phyloP scores from a whole-genome alignment of 306 rosid species.

The Crataegus laevigata region DNA sequence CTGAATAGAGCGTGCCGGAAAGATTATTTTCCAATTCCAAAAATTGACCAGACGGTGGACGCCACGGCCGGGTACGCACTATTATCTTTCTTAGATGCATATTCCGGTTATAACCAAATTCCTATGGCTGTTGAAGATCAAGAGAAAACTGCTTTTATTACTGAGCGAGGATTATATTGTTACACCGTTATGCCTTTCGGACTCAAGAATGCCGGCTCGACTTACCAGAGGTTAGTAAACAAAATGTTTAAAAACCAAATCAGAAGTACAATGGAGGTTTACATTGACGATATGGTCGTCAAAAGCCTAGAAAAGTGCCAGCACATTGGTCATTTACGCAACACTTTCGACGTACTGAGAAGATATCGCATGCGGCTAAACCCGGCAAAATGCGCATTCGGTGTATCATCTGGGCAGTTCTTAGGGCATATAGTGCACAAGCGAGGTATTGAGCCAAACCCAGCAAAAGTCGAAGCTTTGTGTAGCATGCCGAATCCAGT shows the following conservation, averaged over 20 bases:
- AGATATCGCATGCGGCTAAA: not conserved
- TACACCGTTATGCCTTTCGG: no score
- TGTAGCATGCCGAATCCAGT: fast-evolving
- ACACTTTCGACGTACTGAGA: not conserved
- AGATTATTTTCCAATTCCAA: not conserved
- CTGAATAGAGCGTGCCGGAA: not conserved
- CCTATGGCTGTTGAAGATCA: no score
- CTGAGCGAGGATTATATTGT: no score
- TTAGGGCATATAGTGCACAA: not conserved
- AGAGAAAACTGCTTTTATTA: no score
- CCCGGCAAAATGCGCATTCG: not conserved
- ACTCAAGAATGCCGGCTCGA: no score
- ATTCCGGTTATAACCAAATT: no score
- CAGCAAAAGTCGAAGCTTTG: not conserved
- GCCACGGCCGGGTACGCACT: not conserved
- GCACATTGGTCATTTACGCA: no score
- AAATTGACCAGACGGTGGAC: not conserved
- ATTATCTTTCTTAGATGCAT: not conserved
- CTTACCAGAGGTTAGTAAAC: not conserved
- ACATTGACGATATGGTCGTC: not conserved
- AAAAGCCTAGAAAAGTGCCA: not conserved
- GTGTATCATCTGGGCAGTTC: not conserved
- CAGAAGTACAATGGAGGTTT: not conserved
- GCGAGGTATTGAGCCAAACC: not conserved
- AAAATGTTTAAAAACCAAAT: not conserved